Evolutionary conservation across 208 protist species (phyloP).

Genomic region (Crithidia bombi): DNA sequence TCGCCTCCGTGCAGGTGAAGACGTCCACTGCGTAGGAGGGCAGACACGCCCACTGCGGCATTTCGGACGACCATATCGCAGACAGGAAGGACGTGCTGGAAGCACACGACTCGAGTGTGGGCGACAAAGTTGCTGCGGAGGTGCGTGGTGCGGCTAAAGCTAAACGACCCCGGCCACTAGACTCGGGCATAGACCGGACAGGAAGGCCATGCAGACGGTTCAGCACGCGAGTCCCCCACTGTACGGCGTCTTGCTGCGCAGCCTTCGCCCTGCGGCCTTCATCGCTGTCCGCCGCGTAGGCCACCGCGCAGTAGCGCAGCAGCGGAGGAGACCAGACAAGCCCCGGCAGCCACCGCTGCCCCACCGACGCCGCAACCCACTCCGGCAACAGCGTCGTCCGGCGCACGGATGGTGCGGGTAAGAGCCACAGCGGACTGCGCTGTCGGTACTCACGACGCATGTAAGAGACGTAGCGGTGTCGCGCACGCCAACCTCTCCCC

Average conservation of each 20-base stretch:
- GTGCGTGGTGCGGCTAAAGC: no score
- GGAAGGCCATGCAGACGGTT: background rate
- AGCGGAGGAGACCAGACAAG: slow-evolving; percentile 15
- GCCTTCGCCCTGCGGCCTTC: background rate
- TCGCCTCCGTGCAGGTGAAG: background rate
- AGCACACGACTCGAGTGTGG: background rate
- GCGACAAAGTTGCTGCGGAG: no score
- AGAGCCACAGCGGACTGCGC: slow-evolving; percentile 36
- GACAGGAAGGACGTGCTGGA: background rate
- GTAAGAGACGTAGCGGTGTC: background rate
- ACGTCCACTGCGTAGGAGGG: slow-evolving; percentile 17
- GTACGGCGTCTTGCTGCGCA: background rate
- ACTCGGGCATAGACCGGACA: no score
- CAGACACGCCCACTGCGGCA: slow-evolving; percentile 7
- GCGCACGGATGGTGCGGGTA: slow-evolving; percentile 24
- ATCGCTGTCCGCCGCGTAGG: background rate
- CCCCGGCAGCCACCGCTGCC: slow-evolving; percentile 7
- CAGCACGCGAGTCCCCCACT: slow-evolving; percentile 27
- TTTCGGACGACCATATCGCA: background rate
- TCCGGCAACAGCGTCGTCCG: background rate
- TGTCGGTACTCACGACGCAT: slow-evolving; percentile 16
- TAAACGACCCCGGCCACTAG: no score
- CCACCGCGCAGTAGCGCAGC: slow-evolving; percentile 9
- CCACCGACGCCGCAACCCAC: slow-evolving; percentile 23
- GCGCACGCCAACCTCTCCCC: slow-evolving; percentile 6